Evolutionary conservation across 352 stramenopile genomes (phyloP), one percentile per base, ranked within the genome.

Genomic region (Phytophthora syringae): DNA sequence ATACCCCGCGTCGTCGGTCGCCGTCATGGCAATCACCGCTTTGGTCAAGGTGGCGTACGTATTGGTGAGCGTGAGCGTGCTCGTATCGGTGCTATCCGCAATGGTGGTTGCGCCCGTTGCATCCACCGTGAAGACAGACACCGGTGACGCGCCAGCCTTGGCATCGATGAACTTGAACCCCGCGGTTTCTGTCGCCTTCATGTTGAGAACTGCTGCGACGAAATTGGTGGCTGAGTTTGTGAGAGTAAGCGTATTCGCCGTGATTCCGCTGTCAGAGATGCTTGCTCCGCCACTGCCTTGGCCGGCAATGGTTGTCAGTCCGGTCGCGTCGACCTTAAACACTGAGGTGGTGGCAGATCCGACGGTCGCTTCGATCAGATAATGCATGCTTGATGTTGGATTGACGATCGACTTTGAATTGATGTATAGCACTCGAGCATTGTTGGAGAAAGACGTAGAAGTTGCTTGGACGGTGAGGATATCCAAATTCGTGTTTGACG

Each of bases 401-500:
- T 21, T n/a, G 13, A 69, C 11, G 13, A 21, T 63, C 10, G 64
- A 72, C 18, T 61, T 60, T 16, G 58, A 72, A 22, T 64, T 56
- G 52, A 72, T 64, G 27, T 53, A 45, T 4, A 67, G 11, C 16
- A 72, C 39, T 43, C 60, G 56, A 1, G 57, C 64, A 48, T 51
- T 67, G 15, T 59, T 54, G 20, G 62, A 67, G 40, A 70, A 82
- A 21, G 60, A 32, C 11, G 40, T 49, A 12, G 61, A 58, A 7
- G 58, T 61, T 2, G 77, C 55, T 27, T 75, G 16, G 21, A 82
- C 47, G 1, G 57, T 72, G 4, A 84, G 36, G 4, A 64, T 40
- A 25, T 83, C 39, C 30, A n/a, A n/a, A n/a, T n/a, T n/a, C n/a
- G 24, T 21, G 12, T 30, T 59, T 7, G 39, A 45, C 13, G 6